Conservation (phyloP, 2,329 filamentous ascomycete genomes). For the Chaetomium sp. region DNA sequence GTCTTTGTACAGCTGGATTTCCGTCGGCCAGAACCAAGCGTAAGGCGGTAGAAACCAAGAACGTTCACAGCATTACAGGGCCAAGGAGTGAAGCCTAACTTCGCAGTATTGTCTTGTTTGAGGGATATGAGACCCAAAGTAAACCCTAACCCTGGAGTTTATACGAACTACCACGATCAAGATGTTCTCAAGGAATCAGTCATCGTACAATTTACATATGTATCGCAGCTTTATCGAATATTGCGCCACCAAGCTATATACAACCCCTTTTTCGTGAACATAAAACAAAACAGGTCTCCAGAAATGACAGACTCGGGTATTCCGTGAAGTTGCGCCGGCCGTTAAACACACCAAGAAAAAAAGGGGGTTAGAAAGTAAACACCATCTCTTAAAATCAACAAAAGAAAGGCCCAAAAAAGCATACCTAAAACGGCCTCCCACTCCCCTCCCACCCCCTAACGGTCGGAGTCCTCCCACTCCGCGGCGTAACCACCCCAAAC, state of each 20-base stretch:
- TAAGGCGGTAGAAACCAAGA: too few species aligned
- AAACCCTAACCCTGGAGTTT: too few species aligned
- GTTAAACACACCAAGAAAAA: neutral
- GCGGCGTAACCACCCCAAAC: conserved; percentile 23
- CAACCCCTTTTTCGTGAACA: neutral
- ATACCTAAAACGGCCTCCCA: conserved; percentile 20
- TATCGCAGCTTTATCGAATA: neutral
- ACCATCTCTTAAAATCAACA: neutral
- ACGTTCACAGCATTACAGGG: too few species aligned
- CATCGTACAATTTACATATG: too few species aligned
- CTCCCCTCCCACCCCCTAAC: conserved; percentile 18
- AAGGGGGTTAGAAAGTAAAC: neutral
- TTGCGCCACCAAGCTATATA: neutral
- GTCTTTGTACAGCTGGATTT: too few species aligned
- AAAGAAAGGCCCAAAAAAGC: neutral
- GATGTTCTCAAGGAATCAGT: too few species aligned
- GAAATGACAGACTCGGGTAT: neutral
- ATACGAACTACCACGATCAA: too few species aligned
- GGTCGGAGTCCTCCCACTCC: conserved; percentile 20
- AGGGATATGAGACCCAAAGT: too few species aligned
- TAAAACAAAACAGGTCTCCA: neutral
- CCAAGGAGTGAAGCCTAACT: too few species aligned
- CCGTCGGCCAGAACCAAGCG: too few species aligned
- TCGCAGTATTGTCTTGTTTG: too few species aligned
- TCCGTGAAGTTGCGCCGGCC: too few species aligned